Evolutionary conservation across 257 asterid species (phyloP).

Genomic region (Cinchona pubescens): DNA sequence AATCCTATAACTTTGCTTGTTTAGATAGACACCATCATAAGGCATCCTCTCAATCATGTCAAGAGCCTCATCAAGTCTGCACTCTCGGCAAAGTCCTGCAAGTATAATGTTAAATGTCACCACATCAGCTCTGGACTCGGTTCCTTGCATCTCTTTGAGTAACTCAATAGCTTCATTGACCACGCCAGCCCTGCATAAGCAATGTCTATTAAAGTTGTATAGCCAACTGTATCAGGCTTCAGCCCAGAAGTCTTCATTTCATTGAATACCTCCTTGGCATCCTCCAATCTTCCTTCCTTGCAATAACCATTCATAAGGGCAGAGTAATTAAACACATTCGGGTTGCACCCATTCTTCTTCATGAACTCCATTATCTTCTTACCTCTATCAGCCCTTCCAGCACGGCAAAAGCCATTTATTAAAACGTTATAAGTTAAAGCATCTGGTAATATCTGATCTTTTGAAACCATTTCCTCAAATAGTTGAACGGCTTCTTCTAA

Average conservation of each 20-base stretch:
- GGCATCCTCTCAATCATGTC: slow-evolving; percentile 75
- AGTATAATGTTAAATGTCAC: slow-evolving; percentile 79
- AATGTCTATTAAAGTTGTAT: slow-evolving; percentile 65
- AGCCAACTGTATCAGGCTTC: slow-evolving; percentile 62
- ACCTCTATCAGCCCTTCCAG: slow-evolving; percentile 62
- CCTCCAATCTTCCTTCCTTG: slow-evolving; percentile 59
- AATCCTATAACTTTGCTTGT: slow-evolving; percentile 80
- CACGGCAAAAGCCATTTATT: slow-evolving; percentile 67
- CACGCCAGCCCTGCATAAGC: slow-evolving; percentile 53
- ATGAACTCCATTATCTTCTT: slow-evolving; percentile 66
- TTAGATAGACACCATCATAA: slow-evolving; percentile 59
- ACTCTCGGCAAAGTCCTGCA: slow-evolving; percentile 68
- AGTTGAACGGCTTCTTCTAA: slow-evolving; percentile 63
- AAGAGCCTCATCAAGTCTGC: slow-evolving; percentile 63
- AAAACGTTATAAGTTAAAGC: slow-evolving; percentile 76
- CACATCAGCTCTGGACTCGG: slow-evolving; percentile 55
- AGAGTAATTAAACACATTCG: slow-evolving; percentile 70
- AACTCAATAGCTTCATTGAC: slow-evolving; percentile 71
- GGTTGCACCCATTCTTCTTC: slow-evolving; percentile 78
- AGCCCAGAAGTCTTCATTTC: slow-evolving; percentile 57
- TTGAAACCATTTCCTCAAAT: slow-evolving; percentile 81
- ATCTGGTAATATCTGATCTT: slow-evolving; percentile 75
- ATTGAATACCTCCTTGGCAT: slow-evolving; percentile 53
- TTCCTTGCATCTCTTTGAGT: slow-evolving; percentile 72
- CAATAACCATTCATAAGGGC: slow-evolving; percentile 73